A percentile compares a stretch with the other conserved stretches of the same genome.
Evolutionary conservation across 306 rosid genomes (phyloP).

Genomic region (Fagus sylvatica): DNA sequence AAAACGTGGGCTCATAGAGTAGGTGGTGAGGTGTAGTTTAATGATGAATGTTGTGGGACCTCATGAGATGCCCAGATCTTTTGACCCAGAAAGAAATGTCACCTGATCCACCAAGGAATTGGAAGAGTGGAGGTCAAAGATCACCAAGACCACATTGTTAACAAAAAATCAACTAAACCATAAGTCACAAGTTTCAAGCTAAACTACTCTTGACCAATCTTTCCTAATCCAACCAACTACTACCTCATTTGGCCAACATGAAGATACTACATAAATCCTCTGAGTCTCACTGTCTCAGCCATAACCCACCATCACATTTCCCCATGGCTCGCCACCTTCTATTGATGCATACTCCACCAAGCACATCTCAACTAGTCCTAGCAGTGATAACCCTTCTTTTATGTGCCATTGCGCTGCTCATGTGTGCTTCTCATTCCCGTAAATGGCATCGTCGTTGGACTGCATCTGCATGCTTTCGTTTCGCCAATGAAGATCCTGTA

Average conservation of each 20-base stretch:
- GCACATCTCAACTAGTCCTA: slow-evolving; percentile 41
- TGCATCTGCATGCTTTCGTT: slow-evolving; percentile 44
- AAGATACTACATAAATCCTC: slow-evolving; percentile 18
- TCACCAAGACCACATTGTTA: slow-evolving; percentile 47
- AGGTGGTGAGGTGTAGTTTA: too few species aligned
- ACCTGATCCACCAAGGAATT: neutral
- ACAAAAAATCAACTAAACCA: slow-evolving; percentile 55
- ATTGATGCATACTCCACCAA: slow-evolving; percentile 25
- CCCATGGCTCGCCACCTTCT: slow-evolving; percentile 68
- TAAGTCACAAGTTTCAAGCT: slow-evolving; percentile 5
- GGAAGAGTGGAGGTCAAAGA: slow-evolving; percentile 25
- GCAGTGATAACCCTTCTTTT: slow-evolving; percentile 47
- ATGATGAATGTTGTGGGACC: too few species aligned
- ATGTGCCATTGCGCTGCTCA: slow-evolving; percentile 61
- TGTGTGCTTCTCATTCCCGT: slow-evolving; percentile 81
- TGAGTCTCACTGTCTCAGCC: slow-evolving; percentile 8
- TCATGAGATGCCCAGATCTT: too few species aligned
- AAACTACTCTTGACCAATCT: slow-evolving; percentile 46
- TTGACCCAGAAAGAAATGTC: too few species aligned
- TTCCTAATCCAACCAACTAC: slow-evolving; percentile 35
- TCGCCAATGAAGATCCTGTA: slow-evolving; percentile 43
- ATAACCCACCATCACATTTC: slow-evolving; percentile 20
- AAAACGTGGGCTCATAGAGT: too few species aligned
- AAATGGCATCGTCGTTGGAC: slow-evolving; percentile 48
- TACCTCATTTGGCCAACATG: slow-evolving; percentile 22